phyloP scores from a whole-genome alignment of 306 rosid genomes.

The Luffa aegyptiaca region DNA sequence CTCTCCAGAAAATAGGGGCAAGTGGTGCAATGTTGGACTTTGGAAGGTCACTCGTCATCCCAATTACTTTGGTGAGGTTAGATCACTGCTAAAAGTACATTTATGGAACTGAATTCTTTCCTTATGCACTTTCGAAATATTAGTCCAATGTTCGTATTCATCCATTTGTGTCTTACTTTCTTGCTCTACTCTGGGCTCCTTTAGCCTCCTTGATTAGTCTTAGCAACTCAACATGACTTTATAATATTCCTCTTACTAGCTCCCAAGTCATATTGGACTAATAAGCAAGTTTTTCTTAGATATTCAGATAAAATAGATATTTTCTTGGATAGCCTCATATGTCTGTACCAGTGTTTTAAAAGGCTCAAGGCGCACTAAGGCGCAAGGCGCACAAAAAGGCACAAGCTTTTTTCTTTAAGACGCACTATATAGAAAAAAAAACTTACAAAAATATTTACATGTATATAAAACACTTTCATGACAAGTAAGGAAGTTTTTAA shows the following conservation, averaged over 20 bases:
- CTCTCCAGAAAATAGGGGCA: conserved; percentile 55
- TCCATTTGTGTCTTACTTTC: neutral
- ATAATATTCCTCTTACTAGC: neutral
- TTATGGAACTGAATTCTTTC: neutral
- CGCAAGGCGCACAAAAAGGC: no score
- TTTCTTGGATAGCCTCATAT: neutral
- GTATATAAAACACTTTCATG: no score
- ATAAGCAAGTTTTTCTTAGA: neutral
- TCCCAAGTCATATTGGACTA: neutral
- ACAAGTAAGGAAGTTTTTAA: no score
- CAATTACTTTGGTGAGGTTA: conserved; percentile 93
- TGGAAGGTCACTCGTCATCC: conserved; percentile 98
- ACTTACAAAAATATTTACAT: no score
- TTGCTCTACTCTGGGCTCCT: neutral
- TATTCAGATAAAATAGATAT: neutral
- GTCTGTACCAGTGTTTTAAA: no score
- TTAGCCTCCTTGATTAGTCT: neutral
- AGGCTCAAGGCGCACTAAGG: no score
- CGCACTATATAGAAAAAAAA: no score
- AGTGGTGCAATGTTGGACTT: conserved; percentile 77
- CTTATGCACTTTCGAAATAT: neutral
- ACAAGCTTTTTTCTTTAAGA: no score
- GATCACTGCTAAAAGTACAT: conserved; percentile 14
- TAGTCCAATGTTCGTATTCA: neutral
- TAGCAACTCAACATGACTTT: neutral